Evolutionary conservation across 2,329 filamentous ascomycete genomes (phyloP), one percentile per base, ranked within the genome.

Genomic region (Fusarium brachygibbosum): DNA sequence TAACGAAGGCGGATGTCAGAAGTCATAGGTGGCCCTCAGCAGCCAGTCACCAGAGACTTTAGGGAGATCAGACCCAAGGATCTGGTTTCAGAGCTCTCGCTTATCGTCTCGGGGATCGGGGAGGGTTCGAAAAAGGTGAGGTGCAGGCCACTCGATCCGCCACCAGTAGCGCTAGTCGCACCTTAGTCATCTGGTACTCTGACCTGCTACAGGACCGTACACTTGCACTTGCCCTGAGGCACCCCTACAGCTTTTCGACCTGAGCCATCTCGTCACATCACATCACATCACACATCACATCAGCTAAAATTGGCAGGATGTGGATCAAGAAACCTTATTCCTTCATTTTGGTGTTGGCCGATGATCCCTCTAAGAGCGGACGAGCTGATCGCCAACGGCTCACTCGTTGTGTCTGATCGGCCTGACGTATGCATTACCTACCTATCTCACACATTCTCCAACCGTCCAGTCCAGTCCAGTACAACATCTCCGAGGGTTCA

Each of bases 81-180:
- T 77, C 76, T 77, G 76, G 75, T 60, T 72, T 65, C 69, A 75
- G 72, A 65, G 63, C 62, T 66, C 73, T 77, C 75, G 76, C 76
- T 77, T 76, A 77, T 77, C 75, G 75, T 51, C 65, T 69, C 51
- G 56, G 64, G 62, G 68, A 66, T 70, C 66, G 61, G 66, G 48
- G 28, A 40, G 40, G 37, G 32, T 23, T 32, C 34, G 34, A 29
- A 57, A 34, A 31, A 40, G 62, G 40, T 60, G 28, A 45, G 31
- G 51, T 54, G 58, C 51, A 54, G 45, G 28, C 50, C 45, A 54
- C 63, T 46, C 49, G 62, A 70, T 70, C 67, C 53, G 67, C 49
- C 45, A 54, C 53, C 51, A 40, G 37, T 17, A 32, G 23, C 31
- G 61, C 38, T 50, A 37, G 31, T 28, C 16, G 3, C 25, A 9